These are phyloP conservation scores for Xylaria arbuscula DNA, from an alignment of 2,329 filamentous ascomycete species.

Conservation along the genomic window DNA sequence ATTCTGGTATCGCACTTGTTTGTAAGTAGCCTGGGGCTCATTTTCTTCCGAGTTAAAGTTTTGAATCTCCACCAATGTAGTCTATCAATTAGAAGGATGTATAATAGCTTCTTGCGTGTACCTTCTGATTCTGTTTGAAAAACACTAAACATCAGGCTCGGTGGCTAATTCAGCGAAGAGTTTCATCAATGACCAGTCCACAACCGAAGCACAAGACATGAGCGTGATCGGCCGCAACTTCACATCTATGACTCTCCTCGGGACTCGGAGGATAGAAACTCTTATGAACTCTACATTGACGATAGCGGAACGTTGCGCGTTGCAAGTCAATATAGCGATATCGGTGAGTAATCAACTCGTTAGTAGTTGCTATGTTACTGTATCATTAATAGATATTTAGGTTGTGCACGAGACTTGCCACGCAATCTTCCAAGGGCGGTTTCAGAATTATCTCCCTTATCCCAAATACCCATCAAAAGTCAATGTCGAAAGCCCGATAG, in stretches of 20 bases:
- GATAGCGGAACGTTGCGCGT: constrained; percentile 16
- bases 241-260: background rate
- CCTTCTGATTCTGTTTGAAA: too few species aligned
- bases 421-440: background rate
- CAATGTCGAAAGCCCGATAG: background rate
- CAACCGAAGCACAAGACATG: background rate
- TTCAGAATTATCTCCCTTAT: background rate
- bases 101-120: background rate
- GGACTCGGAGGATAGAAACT: background rate
- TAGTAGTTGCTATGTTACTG: background rate
- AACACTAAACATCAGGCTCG: background rate
- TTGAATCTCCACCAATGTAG: too few species aligned
- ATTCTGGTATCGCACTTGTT: background rate
- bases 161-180: constrained; percentile 1
- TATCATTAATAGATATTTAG: constrained; percentile 11
- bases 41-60: too few species aligned
- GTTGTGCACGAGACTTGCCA: constrained; percentile 28
- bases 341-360: constrained; percentile 12
- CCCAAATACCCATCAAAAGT: background rate
- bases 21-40: constrained; percentile 2
- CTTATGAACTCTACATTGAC: constrained; percentile 3
- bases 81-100: background rate
- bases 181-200: background rate
- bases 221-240: background rate
- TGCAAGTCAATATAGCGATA: constrained; percentile 1